Conservation (phyloP, 2,329 filamentous ascomycete species). For the Didymella exigua region DNA sequence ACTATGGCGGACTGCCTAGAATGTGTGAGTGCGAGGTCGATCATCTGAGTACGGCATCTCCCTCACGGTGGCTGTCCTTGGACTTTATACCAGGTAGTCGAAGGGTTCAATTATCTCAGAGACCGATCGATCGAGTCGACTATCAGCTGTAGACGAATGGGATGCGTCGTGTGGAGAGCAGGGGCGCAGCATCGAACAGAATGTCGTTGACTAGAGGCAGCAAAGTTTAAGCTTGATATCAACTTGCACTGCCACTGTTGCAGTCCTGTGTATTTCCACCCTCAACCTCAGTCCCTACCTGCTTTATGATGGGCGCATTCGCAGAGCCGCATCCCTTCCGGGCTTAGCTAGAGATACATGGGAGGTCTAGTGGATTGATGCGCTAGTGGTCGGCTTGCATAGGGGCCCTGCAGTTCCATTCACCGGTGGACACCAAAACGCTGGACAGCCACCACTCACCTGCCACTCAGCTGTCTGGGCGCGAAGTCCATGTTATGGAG, state of each 20-base stretch:
- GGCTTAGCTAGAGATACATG: slow-evolving; percentile 20
- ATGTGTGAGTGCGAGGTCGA: neutral
- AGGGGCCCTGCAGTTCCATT: slow-evolving; percentile 22
- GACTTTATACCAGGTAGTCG: neutral
- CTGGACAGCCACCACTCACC: slow-evolving; percentile 38
- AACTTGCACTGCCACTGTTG: slow-evolving; percentile 38
- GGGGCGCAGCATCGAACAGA: slow-evolving; percentile 35
- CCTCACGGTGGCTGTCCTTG: neutral
- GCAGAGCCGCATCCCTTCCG: slow-evolving; percentile 44
- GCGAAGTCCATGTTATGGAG: slow-evolving; percentile 28
- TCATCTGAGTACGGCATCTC: neutral
- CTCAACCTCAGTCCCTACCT: slow-evolving; percentile 27
- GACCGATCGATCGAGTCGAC: slow-evolving; percentile 10
- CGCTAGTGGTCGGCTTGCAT: slow-evolving; percentile 10
- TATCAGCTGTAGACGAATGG: slow-evolving; percentile 15
- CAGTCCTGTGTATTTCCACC: slow-evolving; percentile 28
- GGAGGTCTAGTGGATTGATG: neutral
- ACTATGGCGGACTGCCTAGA: neutral
- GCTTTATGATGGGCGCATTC: slow-evolving; percentile 38
- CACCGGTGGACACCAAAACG: slow-evolving; percentile 39
- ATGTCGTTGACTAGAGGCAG: slow-evolving; percentile 29
- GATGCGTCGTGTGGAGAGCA: slow-evolving; percentile 21
- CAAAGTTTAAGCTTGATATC: slow-evolving; percentile 24
- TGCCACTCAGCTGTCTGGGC: slow-evolving; percentile 27
- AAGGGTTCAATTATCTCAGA: neutral